Conservation (phyloP, 2,329 filamentous ascomycete genomes). For the Chaetothyriales sp. region DNA sequence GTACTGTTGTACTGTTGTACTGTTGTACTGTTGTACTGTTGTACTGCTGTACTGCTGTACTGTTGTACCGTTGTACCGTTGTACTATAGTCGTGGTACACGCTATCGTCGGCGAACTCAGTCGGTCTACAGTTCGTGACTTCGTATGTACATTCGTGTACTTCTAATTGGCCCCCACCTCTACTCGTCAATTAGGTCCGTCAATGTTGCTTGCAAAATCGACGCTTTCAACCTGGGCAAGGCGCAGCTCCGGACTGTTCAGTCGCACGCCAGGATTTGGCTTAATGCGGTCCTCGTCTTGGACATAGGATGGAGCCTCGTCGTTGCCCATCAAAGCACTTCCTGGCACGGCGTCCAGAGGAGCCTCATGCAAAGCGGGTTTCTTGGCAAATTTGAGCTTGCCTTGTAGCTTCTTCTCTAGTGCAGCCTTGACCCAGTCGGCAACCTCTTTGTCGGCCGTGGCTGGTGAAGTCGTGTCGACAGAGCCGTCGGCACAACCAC, state of each 20-base stretch:
- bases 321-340: constrained; percentile 17
- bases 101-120: not conserved
- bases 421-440: constrained; percentile 65
- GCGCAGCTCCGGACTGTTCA: constrained; percentile 13
- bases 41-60: not conserved
- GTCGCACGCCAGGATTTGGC: constrained; percentile 11
- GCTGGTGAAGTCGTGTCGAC: constrained; percentile 26
- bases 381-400: constrained; percentile 40
- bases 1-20: not conserved
- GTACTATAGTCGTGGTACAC: not conserved
- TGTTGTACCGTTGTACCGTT: not conserved
- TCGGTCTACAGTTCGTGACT: not conserved
- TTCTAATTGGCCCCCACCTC: not conserved
- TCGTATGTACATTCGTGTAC: not conserved
- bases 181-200: not conserved
- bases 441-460: constrained; percentile 67
- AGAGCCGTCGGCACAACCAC: constrained; percentile 24
- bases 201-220: constrained; percentile 12
- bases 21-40: not conserved
- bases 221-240: constrained; percentile 15
- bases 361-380: constrained; percentile 77
- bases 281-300: constrained; percentile 1
- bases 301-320: constrained; percentile 1
- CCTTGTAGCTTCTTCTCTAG: constrained; percentile 54
- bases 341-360: constrained; percentile 58